Percentiles rank a stretch among this genome's conserved stretches.
These are phyloP conservation scores for Leccinum griseonigrum DNA, from an alignment of 1,284 basidiomycete species.

Conservation along the genomic window DNA sequence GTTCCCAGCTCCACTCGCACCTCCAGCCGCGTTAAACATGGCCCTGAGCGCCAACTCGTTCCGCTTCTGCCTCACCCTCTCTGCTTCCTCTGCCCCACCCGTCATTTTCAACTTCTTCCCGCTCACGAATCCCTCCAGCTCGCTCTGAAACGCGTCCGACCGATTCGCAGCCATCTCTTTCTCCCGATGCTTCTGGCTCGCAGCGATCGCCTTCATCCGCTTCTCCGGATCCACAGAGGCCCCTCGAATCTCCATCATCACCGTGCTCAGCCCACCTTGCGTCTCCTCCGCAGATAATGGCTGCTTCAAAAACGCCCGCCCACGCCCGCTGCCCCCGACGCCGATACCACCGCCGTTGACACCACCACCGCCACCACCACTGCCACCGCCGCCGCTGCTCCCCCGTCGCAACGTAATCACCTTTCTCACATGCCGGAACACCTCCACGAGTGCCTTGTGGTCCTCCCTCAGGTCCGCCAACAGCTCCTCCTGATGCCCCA, in stretches of 20 bases:
- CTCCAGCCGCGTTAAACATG: constrained; percentile 62
- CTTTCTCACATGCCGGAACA: constrained; percentile 86
- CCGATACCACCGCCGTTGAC: constrained; percentile 33
- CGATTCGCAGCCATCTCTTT: constrained; percentile 61
- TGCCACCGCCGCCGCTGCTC: neutral
- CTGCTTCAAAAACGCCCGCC: constrained; percentile 44
- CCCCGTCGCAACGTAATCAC: constrained; percentile 70
- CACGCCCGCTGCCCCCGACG: constrained; percentile 22
- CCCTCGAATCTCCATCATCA: constrained; percentile 85
- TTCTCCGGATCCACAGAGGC: constrained; percentile 79
- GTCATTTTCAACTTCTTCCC: constrained; percentile 90
- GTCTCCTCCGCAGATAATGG: constrained; percentile 63
- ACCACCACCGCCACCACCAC: neutral
- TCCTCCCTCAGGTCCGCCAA: constrained; percentile 88
- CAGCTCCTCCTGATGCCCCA: constrained; percentile 90
- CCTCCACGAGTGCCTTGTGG: constrained; percentile 81
- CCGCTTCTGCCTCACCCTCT: constrained; percentile 78
- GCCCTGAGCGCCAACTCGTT: constrained; percentile 84
- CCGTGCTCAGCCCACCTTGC: constrained; percentile 61
- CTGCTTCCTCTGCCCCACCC: constrained; percentile 89
- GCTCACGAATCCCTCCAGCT: constrained; percentile 80
- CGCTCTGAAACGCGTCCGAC: constrained; percentile 79
- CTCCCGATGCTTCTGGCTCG: constrained; percentile 76
- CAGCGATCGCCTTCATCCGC: constrained; percentile 88
- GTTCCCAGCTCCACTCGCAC: neutral